Base-by-base conservation (phyloP, 371 early-diverging fungal species). In the Haplosporangium sp. region DNA sequence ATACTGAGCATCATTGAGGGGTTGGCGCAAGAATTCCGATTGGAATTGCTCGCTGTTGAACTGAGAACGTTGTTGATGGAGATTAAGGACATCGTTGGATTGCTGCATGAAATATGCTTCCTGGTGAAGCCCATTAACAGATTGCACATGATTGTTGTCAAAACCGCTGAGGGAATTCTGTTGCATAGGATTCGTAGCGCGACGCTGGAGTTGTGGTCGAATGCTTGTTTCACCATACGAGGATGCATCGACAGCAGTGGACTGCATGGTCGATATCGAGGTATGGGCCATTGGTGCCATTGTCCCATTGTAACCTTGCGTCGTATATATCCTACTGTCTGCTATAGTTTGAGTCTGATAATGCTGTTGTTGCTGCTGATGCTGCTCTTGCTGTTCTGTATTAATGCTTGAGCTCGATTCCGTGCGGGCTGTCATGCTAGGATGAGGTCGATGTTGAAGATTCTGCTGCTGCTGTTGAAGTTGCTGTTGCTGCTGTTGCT, bases 1-100 rank as follows among this genome's bases (percentile, higher is more conserved):
- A 42, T 47, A 29, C 23, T 75, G 76, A 5, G 76, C 70, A 1
- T 61, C 76, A 23, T 69, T 75, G 50, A 59, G 21, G 29, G 29
- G 29, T 29, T 29, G 29, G 29, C 4, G 29, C 29, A 29, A 29
- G 29, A 29, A 29, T 29, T 29, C 29, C 29, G 29, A 29, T 29
- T 29, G 29, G 29, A 4, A 4, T 4, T 29, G 29, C 29, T 29
- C 29, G 29, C 29, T 4, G 29, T 29, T 29, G 29, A 29, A 29
- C 29, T 29, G 29, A 29, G 29, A 4, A 29, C 29, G 29, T 29
- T 29, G 29, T 29, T 29, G 29, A 29, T 29, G 29, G 4, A 29
- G 29, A 29, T 29, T 29, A 2, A 29, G 29, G 1, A 29, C 29
- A 29, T 29, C 29, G 29, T 29, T 29, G 29, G 29, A 29, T 29